Percentiles rank a stretch among this genome's conserved stretches.
Evolutionary conservation across 2,329 filamentous ascomycete genomes (phyloP).

Genomic region (Phyllosticta paracitricarpa): DNA sequence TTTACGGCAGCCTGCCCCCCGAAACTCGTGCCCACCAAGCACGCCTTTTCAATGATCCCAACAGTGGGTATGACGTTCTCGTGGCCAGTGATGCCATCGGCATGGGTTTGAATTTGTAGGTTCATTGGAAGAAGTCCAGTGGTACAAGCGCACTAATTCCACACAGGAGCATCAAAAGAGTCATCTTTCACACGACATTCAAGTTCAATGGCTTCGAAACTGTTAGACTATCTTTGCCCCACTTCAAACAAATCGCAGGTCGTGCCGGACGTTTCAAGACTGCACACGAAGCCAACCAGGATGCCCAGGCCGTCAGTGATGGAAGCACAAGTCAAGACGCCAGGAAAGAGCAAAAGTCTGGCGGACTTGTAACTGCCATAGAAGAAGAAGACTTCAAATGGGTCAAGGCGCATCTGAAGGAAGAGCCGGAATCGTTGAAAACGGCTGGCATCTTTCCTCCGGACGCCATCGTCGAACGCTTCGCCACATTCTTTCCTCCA

Average conservation of each 20-base stretch:
- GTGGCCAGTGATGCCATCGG: conserved; percentile 94
- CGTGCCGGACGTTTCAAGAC: conserved; percentile 79
- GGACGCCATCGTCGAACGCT: conserved; percentile 58
- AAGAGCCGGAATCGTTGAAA: conserved; percentile 55
- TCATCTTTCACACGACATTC: conserved; percentile 70
- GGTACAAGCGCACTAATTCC: conserved; percentile 16
- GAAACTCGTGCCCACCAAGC: conserved; percentile 91
- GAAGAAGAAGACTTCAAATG: conserved; percentile 56
- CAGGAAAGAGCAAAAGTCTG: conserved; percentile 17
- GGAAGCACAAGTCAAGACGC: not conserved
- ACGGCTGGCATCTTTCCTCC: conserved; percentile 69
- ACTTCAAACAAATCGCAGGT: conserved; percentile 91
- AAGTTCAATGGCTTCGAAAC: conserved; percentile 59
- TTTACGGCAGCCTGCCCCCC: conserved; percentile 85
- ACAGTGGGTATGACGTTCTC: conserved; percentile 91
- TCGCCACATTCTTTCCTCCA: conserved; percentile 71
- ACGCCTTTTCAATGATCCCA: conserved; percentile 82
- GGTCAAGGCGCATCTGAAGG: conserved; percentile 53
- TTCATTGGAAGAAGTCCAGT: conserved; percentile 7
- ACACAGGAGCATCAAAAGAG: conserved; percentile 62
- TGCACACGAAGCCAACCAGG: conserved; percentile 46
- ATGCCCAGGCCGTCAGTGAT: conserved; percentile 10
- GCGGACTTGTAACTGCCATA: conserved; percentile 72
- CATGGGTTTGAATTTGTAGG: conserved; percentile 88
- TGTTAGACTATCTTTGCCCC: conserved; percentile 55